Conservation (phyloP, 2,329 filamentous ascomycete species). For the Escovopsis sp. region DNA sequence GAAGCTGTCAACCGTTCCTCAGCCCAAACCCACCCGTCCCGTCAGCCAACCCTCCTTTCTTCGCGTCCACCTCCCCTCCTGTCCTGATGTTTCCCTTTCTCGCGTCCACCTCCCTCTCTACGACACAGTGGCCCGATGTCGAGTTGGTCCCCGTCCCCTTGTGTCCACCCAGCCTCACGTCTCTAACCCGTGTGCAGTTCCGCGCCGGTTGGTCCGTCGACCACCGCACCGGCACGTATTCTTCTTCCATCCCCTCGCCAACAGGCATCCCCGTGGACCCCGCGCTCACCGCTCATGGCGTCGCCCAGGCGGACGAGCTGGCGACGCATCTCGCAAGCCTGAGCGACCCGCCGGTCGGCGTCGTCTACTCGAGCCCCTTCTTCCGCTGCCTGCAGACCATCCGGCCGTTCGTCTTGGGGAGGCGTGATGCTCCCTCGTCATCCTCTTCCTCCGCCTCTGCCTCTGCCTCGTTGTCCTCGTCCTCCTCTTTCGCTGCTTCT, state of each 20-base stretch:
- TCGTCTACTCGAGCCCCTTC: conserved; percentile 72
- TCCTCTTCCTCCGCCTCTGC: no score
- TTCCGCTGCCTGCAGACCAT: conserved; percentile 82
- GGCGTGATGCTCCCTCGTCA: no score
- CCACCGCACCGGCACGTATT: conserved; percentile 63
- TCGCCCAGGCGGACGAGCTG: conserved; percentile 68
- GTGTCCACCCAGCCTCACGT: no score
- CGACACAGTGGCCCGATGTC: no score
- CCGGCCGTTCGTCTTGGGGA: conserved; percentile 51
- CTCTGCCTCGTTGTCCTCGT: no score
- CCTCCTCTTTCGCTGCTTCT: no score
- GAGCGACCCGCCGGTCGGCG: conserved; percentile 51
- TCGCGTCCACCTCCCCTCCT: not conserved
- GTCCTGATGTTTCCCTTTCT: no score
- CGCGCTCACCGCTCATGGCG: conserved; percentile 72
- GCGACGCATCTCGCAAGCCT: conserved; percentile 46
- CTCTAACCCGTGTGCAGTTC: conserved; percentile 41
- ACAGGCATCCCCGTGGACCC: conserved; percentile 83
- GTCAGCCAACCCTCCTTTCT: not conserved
- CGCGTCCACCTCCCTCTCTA: no score
- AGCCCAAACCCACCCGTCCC: no score
- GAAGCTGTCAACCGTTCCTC: no score
- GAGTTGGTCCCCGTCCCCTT: no score
- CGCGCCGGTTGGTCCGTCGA: conserved; percentile 84
- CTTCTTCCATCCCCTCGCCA: conserved; percentile 56